Base-by-base conservation (phyloP, 371 early-diverging fungal species). In the Haplosporangium sp. region DNA sequence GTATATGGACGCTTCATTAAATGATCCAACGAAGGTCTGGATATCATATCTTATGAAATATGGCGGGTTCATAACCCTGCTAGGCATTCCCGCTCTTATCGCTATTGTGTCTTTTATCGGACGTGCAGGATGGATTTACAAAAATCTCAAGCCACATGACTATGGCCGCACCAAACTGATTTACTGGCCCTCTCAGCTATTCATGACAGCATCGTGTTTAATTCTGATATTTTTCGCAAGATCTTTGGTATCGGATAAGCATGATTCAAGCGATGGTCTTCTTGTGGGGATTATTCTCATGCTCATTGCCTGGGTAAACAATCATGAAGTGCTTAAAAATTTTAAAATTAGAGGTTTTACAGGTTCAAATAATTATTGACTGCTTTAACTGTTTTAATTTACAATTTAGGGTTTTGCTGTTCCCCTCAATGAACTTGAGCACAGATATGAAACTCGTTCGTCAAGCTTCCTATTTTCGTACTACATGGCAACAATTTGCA, bases 181-280 rank as follows among this genome's bases (percentile, higher is more conserved):
- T 64, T 79, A 67, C 58, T 79, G 79, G 79, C 74, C 74, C 1
- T 53, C 74, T 2, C 79, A 79, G 60, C 27, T 67, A 15, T 74
- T 60, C 37, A 67, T 74, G 27, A 5, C 20, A 9, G 11, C 67
- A 37, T 68, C 71, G 0, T 60, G 71, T 47, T n/a, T 61, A 11
- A 40, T 74, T 15, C 17, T 74, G 11, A 34, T 68, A 13, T 7
- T 17, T 20, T 45, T 63, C 2, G 4, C 53, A 4, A 42, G 10
- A 45, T 27, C 19, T 10, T 42, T 42, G 45, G 38, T 45, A 62
- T 37, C 5, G 17, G n/a, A 35, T 47, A 34, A 38, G 9, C 44
- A 44, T 50, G 39, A 34, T 1, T 34, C 57, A 0, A 27, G 52
- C 9, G 34, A 70, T 34, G 68, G 72, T 34, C 38, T 76, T 34